Evolutionary conservation across 2,329 filamentous ascomycete genomes (phyloP).

Genomic region (Phyllosticta citriasiana): DNA sequence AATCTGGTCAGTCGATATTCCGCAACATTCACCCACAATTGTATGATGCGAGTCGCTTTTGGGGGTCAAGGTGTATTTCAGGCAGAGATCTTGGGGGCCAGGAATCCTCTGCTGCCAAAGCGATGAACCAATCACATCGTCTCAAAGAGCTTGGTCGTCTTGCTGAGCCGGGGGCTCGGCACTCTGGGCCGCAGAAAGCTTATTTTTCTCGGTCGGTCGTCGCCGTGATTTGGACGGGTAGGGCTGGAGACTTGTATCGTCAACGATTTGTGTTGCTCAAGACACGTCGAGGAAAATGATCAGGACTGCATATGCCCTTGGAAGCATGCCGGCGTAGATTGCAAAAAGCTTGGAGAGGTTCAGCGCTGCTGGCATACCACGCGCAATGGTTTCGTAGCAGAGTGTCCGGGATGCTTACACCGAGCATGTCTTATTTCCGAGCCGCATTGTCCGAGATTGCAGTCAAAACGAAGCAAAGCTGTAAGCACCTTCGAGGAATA

Average conservation of each 20-base stretch:
- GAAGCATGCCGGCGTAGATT: background rate
- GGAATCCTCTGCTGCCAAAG: background rate
- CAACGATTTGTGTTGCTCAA: no score
- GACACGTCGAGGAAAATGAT: background rate
- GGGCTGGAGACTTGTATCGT: background rate
- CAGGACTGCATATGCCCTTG: no score
- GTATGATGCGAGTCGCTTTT: background rate
- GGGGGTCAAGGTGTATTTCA: background rate
- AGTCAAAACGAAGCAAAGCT: no score
- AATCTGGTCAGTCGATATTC: background rate
- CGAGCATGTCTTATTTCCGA: no score
- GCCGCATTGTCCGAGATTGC: no score
- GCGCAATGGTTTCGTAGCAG: no score
- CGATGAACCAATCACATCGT: background rate
- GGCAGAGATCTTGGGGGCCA: background rate
- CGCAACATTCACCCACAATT: background rate
- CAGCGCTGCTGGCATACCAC: no score
- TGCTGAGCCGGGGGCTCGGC: background rate
- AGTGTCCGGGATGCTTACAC: no score
- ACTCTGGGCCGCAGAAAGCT: background rate
- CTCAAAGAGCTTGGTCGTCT: background rate
- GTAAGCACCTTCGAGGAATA: no score
- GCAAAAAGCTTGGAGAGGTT: background rate
- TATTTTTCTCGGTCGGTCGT: background rate
- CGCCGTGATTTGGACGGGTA: background rate